phyloP scores from a whole-genome alignment of 2,329 filamentous ascomycete species.

The Nothopassalora personata region DNA sequence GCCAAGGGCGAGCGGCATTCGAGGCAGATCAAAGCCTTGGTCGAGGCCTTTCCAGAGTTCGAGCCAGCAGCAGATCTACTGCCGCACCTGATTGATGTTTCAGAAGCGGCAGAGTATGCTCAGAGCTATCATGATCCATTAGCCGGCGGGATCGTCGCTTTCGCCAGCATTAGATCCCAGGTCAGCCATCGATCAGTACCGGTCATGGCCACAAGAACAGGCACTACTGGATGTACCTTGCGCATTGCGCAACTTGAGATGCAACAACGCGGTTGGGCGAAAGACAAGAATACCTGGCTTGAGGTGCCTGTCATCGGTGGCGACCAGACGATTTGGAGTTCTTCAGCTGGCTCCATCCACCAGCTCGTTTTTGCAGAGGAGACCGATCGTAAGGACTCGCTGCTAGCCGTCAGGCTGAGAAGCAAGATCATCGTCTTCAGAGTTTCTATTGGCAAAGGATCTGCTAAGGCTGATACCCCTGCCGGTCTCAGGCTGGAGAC shows the following conservation, averaged over 20 bases:
- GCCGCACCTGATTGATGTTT: slow-evolving; percentile 22
- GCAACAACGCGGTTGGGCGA: slow-evolving; percentile 53
- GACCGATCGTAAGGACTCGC: slow-evolving; percentile 37
- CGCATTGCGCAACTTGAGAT: slow-evolving; percentile 49
- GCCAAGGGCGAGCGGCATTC: slow-evolving; percentile 5
- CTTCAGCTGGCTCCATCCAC: slow-evolving; percentile 49
- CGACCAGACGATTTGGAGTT: slow-evolving; percentile 52
- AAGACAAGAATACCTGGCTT: slow-evolving; percentile 44
- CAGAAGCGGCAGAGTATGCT: slow-evolving; percentile 31
- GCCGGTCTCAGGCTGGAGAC: slow-evolving; percentile 55
- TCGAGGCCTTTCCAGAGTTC: slow-evolving; percentile 22
- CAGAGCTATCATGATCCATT: slow-evolving; percentile 36
- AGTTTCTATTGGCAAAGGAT: not conserved
- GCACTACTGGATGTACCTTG: slow-evolving; percentile 55
- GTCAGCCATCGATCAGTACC: slow-evolving; percentile 29
- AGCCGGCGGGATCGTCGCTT: slow-evolving; percentile 46
- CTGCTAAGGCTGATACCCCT: slow-evolving; percentile 14
- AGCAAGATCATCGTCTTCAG: slow-evolving; percentile 46
- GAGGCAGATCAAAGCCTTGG: slow-evolving; percentile 19
- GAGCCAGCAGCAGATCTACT: slow-evolving; percentile 16
- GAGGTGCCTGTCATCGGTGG: slow-evolving; percentile 43
- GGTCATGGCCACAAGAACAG: slow-evolving; percentile 38
- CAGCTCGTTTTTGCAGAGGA: slow-evolving; percentile 50
- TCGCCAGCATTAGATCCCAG: slow-evolving; percentile 50
- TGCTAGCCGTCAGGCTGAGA: slow-evolving; percentile 49